Evolutionary conservation across 2,329 filamentous ascomycete species (phyloP).

Genomic region (Nothopassalora personata): DNA sequence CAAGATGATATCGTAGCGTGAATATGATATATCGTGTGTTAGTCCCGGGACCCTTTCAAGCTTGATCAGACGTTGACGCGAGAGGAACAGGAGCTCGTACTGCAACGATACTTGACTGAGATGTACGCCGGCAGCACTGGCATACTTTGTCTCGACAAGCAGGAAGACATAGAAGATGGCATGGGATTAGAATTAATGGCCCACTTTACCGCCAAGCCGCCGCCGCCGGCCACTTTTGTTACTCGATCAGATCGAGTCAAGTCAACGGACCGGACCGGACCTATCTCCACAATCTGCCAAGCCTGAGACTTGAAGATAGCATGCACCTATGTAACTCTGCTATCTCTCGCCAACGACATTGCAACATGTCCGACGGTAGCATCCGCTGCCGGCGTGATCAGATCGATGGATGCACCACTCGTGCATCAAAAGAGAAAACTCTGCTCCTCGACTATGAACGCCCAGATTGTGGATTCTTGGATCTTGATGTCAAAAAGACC

Average conservation of each 20-base stretch:
- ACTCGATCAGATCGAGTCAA: slow-evolving; percentile 25
- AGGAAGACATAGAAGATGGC: slow-evolving; percentile 53
- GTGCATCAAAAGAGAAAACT: slow-evolving; percentile 7
- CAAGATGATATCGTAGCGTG: too few relatives aligned
- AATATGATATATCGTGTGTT: too few relatives aligned
- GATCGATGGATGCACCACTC: slow-evolving; percentile 5
- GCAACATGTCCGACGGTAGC: neutral
- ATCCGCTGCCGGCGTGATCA: neutral
- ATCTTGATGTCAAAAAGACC: neutral
- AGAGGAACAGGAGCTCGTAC: slow-evolving; percentile 16
- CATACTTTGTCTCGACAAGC: slow-evolving; percentile 48
- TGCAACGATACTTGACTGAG: slow-evolving; percentile 20
- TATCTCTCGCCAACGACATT: neutral
- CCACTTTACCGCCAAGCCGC: neutral
- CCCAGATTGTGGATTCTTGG: neutral
- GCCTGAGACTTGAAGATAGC: slow-evolving; percentile 2
- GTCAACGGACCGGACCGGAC: neutral
- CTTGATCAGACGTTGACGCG: slow-evolving; percentile 20
- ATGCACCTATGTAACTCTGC: neutral
- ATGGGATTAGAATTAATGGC: neutral
- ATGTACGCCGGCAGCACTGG: slow-evolving; percentile 48
- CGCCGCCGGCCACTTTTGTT: slow-evolving; percentile 7
- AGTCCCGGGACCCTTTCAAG: slow-evolving; percentile 9
- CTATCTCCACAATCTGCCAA: slow-evolving; percentile 14
- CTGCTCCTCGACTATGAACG: slow-evolving; percentile 5